Base-by-base conservation (phyloP, 306 rosid genomes). In the Cucurbita argyrosperma region DNA sequence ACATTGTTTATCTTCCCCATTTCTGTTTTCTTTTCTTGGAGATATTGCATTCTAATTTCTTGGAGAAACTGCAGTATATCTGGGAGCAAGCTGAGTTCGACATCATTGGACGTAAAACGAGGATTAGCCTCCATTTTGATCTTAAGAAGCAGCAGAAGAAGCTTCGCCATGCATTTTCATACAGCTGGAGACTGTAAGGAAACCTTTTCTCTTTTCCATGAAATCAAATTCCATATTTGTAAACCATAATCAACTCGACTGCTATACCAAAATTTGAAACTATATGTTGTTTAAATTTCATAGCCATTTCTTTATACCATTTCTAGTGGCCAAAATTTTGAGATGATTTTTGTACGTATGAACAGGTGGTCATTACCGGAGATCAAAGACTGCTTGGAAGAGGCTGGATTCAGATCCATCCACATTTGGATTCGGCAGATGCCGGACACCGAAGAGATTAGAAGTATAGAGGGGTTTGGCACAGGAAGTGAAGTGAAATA, bases 41-140 rank as follows among this genome's bases (percentile, higher is more conserved):
- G 54, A 43, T 42, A 43, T 42, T 43, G 72, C 11, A 30, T 55
- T 67, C 82, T 78, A 54, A 74, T 65, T 43, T 78, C 66, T 40
- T 67, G 72, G 62, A 52, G 56, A 75, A 79, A 77, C 77, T 49
- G 88, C 89, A 90, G 98, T 90, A 90, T 76, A 82, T 86, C 8
- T 93, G 98, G 96, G 98, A 93, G 86, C 97, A 93, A 86, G 97
- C 88, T 54, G 98, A 93, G 67, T 93, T 90, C 14, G 96, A 93
- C 79, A 79, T 90, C 60, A 74, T 90, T 77, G 89, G 88, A 80
- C 88, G 97, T 51, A 93, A 85, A 82, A 90, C 97, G 78, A 87
- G 96, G 85, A 90, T 90, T 72, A 87, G 96, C 80, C 92, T 93
- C 72, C 98, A 90, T 82, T 93, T 87, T 80, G 88, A 87, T 78